Base-by-base conservation (phyloP, 352 stramenopile species). In the Pelagophyceae sp. region DNA sequence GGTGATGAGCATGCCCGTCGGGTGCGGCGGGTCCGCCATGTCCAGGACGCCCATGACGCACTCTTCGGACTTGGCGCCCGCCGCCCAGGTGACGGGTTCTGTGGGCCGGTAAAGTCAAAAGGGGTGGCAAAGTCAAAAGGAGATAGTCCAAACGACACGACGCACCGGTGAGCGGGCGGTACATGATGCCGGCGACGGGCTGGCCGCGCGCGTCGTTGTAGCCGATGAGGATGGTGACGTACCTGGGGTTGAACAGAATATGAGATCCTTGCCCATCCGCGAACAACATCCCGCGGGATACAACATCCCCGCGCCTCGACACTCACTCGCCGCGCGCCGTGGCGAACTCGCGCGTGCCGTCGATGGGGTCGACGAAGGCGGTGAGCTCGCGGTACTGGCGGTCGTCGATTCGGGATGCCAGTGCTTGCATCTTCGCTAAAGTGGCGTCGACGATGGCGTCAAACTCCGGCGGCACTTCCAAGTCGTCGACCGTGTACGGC, bases 301-400 rank as follows among this genome's bases (percentile, higher is more conserved):
- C 54, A n/a, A 0, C 27, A 27, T 64, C 27, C n/a, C n/a, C 54
- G 27, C 54, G n/a, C 54, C n/a, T 27, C n/a, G 27, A 27, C n/a
- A 84, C 87, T 77, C 87, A 82, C 38, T 87, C 85, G n/a, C 85
- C 85, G 51, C 82, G 80, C 25, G 75, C 80, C 27, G 80, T 87
- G 1, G 82, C 80, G 65, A 89, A 89, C 78, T 89, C 85, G 27
- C 83, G 51, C 35, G 85, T 89, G 27, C 85, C 85, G 76, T 89
- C 85, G 54, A 89, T 89, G 0, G 85, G 85, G 77, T 89, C 85
- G 29, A 89, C 83, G 77, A 89, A 89, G 0, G 87, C 72, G 38
- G 83, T 88, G 5, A 86, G 58, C 27, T 83, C 60, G 32, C 77
- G 25, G 54, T 87, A 87, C 33, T n/a, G 37, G 61, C 77, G 38